Conservation (phyloP, 1,139 yeast species). For the Scheffersomyces titani region DNA sequence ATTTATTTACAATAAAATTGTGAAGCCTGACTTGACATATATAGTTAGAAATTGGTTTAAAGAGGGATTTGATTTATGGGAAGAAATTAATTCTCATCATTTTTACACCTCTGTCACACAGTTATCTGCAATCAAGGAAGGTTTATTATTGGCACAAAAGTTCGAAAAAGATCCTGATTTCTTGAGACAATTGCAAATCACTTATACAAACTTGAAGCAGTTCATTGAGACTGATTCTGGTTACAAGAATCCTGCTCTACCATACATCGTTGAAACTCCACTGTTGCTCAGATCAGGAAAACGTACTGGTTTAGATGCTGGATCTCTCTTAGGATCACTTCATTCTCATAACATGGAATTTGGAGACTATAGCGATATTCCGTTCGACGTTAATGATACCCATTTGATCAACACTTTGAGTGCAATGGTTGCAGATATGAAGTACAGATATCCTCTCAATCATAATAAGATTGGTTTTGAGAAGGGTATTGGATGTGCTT, state of each 20-base stretch:
- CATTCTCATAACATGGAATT: conserved; percentile 58
- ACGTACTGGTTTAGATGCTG: conserved; percentile 80
- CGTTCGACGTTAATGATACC: conserved; percentile 60
- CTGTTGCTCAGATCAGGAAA: conserved; percentile 32
- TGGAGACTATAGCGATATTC: conserved; percentile 39
- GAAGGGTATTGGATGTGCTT: conserved; percentile 58
- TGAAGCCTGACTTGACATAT: conserved; percentile 74
- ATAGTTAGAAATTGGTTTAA: conserved; percentile 63
- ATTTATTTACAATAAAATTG: conserved; percentile 49
- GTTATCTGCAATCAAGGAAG: conserved; percentile 65
- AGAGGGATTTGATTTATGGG: conserved; percentile 89
- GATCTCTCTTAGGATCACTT: conserved; percentile 68
- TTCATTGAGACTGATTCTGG: conserved; percentile 47
- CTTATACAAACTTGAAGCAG: conserved; percentile 29
- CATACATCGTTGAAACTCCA: conserved; percentile 74
- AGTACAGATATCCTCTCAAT: conserved; percentile 73
- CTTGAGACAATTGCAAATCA: conserved; percentile 6
- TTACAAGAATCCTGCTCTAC: conserved; percentile 40
- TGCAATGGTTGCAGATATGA: conserved; percentile 66
- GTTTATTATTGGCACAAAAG: conserved; percentile 45
- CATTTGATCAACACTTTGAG: conserved; percentile 59
- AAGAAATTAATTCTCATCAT: conserved; percentile 74
- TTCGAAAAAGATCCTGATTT: conserved; percentile 36
- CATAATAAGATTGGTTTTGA: conserved; percentile 38
- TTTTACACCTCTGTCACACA: conserved; percentile 80